Percentiles rank a stretch among this genome's conserved stretches.
These are phyloP conservation scores for Acanthamoeba sp. DNA, from an alignment of 208 protist species.

Conservation along the genomic window DNA sequence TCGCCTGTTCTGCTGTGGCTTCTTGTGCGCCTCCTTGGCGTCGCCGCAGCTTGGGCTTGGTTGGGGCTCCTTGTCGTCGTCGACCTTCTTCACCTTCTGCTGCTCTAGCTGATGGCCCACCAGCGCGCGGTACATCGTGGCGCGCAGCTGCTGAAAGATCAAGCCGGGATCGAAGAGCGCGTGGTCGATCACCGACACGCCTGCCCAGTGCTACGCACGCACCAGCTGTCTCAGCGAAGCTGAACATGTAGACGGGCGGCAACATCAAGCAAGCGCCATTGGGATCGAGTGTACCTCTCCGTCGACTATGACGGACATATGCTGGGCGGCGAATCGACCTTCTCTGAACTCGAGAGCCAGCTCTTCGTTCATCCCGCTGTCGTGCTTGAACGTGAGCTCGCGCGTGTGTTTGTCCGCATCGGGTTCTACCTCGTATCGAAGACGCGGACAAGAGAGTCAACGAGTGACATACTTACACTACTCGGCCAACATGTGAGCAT, in stretches of 20 bases:
- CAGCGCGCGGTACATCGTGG: neutral
- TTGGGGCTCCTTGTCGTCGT: neutral
- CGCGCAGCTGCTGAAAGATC: neutral
- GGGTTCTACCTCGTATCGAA: no score
- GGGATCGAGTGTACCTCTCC: neutral
- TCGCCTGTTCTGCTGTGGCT: neutral
- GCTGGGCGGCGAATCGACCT: neutral
- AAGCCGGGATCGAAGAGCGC: neutral
- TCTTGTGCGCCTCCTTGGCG: neutral
- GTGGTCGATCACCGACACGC: neutral
- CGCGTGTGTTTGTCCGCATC: no score
- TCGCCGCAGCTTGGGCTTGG: neutral
- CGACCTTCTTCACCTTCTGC: neutral
- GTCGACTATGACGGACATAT: neutral
- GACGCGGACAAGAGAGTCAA: no score
- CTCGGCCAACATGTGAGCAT: no score
- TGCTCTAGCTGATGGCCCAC: neutral
- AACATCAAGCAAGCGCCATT: neutral
- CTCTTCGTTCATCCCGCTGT: constrained; percentile 14
- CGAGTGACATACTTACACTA: no score
- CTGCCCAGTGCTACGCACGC: neutral
- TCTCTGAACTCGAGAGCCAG: neutral
- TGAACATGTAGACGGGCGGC: neutral
- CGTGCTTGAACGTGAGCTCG: neutral
- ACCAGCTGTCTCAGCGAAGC: neutral